These are phyloP conservation scores for Marasmius sp. DNA, from an alignment of 1,284 basidiomycete species.

Conservation along the genomic window DNA sequence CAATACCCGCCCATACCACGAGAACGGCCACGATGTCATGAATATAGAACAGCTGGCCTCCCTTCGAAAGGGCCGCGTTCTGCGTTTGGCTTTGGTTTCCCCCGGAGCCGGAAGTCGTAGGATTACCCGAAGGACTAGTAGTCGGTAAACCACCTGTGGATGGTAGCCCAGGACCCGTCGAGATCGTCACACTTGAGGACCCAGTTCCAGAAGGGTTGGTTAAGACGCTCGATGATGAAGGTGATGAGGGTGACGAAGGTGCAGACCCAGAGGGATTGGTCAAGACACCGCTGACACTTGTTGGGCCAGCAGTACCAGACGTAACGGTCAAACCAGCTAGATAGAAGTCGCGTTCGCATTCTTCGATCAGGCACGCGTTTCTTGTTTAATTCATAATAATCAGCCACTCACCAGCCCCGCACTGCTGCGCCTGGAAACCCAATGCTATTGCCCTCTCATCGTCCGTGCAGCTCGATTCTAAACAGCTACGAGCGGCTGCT, in stretches of 20 bases:
- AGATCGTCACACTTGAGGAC: background rate
- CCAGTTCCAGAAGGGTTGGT: background rate
- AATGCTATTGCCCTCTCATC: background rate
- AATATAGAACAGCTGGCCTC: background rate
- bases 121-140: background rate
- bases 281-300: too few relatives aligned
- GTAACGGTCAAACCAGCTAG: too few relatives aligned
- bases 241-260: background rate
- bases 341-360: background rate
- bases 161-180: background rate
- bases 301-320: too few relatives aligned
- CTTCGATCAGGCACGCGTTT: background rate
- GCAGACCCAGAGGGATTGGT: too few relatives aligned
- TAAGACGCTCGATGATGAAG: background rate
- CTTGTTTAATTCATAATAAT: background rate
- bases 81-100: background rate
- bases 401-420: background rate
- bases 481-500: background rate
- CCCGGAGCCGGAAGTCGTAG: background rate
- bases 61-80: background rate
- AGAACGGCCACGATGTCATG: background rate
- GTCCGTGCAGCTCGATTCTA: background rate
- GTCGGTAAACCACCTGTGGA: background rate
- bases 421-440: background rate
- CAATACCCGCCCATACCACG: background rate